Percentiles rank a stretch among this genome's conserved stretches.
phyloP scores from a whole-genome alignment of 768 basidiomycete species.

The Leccinum broughii region DNA sequence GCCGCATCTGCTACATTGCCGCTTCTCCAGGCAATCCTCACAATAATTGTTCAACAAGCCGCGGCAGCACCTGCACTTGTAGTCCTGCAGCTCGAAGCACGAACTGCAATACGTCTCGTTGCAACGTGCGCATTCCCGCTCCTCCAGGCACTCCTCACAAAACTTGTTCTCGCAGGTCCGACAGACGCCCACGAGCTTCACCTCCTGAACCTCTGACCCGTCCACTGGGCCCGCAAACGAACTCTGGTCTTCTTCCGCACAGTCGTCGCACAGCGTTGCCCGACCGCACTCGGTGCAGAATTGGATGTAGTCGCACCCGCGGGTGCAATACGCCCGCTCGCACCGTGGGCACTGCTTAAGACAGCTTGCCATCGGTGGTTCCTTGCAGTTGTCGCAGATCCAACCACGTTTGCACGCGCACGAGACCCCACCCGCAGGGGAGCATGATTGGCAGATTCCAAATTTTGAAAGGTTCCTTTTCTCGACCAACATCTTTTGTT shows the following conservation, averaged over 20 bases:
- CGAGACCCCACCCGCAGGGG: conserved; percentile 20
- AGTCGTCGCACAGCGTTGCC: conserved; percentile 13
- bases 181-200: too few species aligned
- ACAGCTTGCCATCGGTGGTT: conserved; percentile 5
- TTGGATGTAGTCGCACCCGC: conserved; percentile 25
- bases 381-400: conserved; percentile 26
- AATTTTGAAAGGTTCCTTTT: not conserved
- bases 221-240: too few species aligned
- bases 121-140: too few species aligned
- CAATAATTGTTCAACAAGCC: too few species aligned
- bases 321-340: conserved; percentile 14
- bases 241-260: not conserved
- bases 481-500: conserved; percentile 21
- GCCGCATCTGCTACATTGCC: too few species aligned
- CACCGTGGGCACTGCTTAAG: conserved; percentile 22
- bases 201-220: too few species aligned
- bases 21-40: too few species aligned
- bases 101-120: too few species aligned
- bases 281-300: conserved; percentile 21
- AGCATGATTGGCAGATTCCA: conserved; percentile 20
- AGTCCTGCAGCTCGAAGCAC: too few species aligned
- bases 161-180: too few species aligned
- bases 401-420: conserved; percentile 21
- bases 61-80: too few species aligned
- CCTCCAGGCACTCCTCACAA: too few species aligned